A percentile compares a stretch with the other conserved stretches of the same genome.
These are phyloP conservation scores for Auricularia auricula-judae DNA, from an alignment of 768 basidiomycete genomes.

Conservation along the genomic window DNA sequence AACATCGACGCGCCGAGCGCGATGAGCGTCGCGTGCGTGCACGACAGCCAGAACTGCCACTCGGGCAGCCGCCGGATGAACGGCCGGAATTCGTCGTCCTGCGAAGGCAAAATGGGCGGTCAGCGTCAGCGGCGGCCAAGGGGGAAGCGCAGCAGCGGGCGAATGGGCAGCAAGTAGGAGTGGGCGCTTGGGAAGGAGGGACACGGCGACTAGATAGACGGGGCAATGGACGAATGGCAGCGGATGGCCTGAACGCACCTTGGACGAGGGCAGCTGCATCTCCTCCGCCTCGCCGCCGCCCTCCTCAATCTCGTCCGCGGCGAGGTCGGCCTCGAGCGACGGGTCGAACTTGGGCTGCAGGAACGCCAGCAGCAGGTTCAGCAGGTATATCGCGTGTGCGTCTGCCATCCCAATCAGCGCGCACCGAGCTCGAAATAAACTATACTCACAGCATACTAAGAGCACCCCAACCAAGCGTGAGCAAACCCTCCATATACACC, in stretches of 20 bases:
- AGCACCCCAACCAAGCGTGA: no score
- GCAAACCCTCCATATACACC: no score
- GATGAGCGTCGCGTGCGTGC: slow-evolving; percentile 79
- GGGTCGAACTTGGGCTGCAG: slow-evolving; percentile 98
- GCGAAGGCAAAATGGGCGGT: slow-evolving; percentile 27
- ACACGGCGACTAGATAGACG: no score
- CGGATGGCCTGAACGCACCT: slow-evolving; percentile 6
- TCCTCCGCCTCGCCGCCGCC: slow-evolving; percentile 50
- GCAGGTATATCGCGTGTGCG: slow-evolving; percentile 87
- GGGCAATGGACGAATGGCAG: no score
- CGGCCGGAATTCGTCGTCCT: slow-evolving; percentile 94
- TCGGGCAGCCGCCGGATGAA: slow-evolving; percentile 93
- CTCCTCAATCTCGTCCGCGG: slow-evolving; percentile 92
- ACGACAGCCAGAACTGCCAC: slow-evolving; percentile 94
- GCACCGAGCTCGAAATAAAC: not conserved
- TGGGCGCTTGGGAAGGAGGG: not conserved
- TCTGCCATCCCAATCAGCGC: slow-evolving; percentile 31
- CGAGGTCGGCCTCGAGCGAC: slow-evolving; percentile 82
- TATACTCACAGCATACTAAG: slow-evolving; percentile 57
- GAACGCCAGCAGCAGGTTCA: slow-evolving; percentile 95
- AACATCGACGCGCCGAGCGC: slow-evolving; percentile 75
- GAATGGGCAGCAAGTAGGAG: not conserved
- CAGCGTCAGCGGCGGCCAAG: not conserved
- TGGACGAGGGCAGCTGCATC: not conserved
- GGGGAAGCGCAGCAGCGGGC: not conserved